Conservation (phyloP, 352 stramenopile genomes). For the Globisporangium okanoganense region DNA sequence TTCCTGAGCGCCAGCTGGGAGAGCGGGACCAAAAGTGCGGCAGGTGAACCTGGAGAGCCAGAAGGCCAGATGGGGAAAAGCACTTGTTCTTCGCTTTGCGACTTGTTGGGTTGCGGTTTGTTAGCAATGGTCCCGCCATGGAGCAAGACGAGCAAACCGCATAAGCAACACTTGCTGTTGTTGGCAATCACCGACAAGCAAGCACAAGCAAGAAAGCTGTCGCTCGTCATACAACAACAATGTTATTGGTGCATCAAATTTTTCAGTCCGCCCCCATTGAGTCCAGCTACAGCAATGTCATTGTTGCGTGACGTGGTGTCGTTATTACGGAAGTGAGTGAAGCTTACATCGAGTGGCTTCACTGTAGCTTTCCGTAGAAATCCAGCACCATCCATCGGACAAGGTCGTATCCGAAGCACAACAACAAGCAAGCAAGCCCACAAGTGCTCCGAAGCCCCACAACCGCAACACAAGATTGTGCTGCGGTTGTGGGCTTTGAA, state of each 20-base stretch:
- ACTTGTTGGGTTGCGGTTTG: no score
- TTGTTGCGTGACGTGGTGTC: not conserved
- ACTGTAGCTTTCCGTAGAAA: not conserved
- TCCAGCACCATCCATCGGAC: no score
- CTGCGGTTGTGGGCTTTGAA: not conserved
- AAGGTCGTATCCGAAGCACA: no score
- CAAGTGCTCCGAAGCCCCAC: no score
- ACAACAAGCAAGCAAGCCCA: no score
- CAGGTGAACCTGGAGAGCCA: not conserved
- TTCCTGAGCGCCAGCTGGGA: constrained; percentile 5
- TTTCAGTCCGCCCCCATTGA: not conserved
- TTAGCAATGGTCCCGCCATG: not conserved
- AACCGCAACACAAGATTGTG: not conserved
- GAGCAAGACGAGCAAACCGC: not conserved
- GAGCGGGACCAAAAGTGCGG: not conserved
- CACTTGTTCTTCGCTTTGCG: not conserved
- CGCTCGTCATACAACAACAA: not conserved
- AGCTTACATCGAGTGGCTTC: not conserved
- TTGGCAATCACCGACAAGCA: not conserved
- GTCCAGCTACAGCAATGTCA: not conserved
- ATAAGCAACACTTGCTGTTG: not conserved
- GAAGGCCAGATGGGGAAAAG: not conserved
- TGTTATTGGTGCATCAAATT: not conserved
- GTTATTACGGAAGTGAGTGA: not conserved
- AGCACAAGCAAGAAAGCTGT: not conserved